Conservation (phyloP, 345 rosid genomes). For the Syzygium grande region DNA sequence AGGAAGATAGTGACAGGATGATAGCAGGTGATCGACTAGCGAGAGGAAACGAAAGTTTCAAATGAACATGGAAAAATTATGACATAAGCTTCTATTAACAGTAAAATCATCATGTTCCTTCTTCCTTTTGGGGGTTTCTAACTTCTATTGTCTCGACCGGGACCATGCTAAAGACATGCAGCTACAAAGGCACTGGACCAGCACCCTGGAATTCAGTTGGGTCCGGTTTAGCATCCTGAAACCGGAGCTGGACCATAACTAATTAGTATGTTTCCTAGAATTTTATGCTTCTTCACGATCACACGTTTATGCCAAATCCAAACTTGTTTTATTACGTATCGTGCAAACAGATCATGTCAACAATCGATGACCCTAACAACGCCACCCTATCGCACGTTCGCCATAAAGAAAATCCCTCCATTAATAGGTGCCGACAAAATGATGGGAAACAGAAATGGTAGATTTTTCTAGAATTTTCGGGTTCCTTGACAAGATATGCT, state of each 20-base stretch:
- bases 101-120: not conserved
- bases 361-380: too few species aligned
- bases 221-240: fast-evolving
- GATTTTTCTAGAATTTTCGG: too few species aligned
- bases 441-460: too few species aligned
- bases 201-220: not conserved
- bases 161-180: not conserved
- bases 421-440: too few species aligned
- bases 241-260: not conserved
- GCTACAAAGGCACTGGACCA: not conserved
- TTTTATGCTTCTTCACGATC: not conserved
- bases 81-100: not conserved
- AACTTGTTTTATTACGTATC: not conserved
- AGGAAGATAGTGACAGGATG: not conserved
- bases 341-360: too few species aligned
- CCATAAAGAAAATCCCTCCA: too few species aligned
- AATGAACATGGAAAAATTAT: not conserved
- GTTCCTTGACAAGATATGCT: too few species aligned
- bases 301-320: not conserved
- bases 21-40: not conserved
- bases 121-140: not conserved
- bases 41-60: not conserved
- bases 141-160: not conserved
- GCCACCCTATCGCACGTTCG: too few species aligned
- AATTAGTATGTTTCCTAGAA: not conserved